Base-by-base conservation (phyloP, 352 stramenopile genomes). In the Pythium phragmiticola region DNA sequence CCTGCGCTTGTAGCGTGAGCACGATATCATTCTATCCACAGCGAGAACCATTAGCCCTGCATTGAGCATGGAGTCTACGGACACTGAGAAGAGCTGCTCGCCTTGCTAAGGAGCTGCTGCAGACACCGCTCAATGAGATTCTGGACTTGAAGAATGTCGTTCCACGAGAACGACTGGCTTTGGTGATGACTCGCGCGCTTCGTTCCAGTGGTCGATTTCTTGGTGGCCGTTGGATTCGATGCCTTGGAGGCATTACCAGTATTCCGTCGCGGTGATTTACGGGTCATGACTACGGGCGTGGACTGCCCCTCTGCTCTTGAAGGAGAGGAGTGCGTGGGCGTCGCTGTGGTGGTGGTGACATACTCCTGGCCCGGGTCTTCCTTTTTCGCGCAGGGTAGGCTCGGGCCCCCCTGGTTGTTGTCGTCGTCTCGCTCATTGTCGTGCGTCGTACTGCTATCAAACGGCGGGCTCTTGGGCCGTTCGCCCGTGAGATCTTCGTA, bases 81-180 rank as follows among this genome's bases (percentile, higher is more conserved):
- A 5, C 2, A 42, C 19, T 43, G 30, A 56, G 19, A 17, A n/a
- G 14, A 21, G 12, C 47, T 12, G 19, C 34, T 7, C 60, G 91
- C 86, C 84, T 97, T 94, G 68, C 73, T 96, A 64, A 97, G 78
- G 68, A 95, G 96, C 56, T 96, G 88, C 56, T 96, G 87, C 16
- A 97, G 72, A 67, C 90, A 97, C 14, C 87, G 77, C 73, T 97
- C 88, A 51, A 96, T 97, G 37, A 97, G 76, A 53, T 94, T 94
- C 61, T 97, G 89, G 6, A 97, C 89, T 1, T 75, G 75, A 14
- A 96, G 72, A 63, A 97, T 95, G 30, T 97, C 87, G 23, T 90
- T 89, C 89, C 89, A 97, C 3, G 88, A 94, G 57, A 95, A 88
- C 13, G 63, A 70, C 34, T 13, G 26, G 19, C 16, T 57, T 17